These are phyloP conservation scores for Ophiostoma montium DNA, from an alignment of 2,329 filamentous ascomycete species.

Conservation along the genomic window DNA sequence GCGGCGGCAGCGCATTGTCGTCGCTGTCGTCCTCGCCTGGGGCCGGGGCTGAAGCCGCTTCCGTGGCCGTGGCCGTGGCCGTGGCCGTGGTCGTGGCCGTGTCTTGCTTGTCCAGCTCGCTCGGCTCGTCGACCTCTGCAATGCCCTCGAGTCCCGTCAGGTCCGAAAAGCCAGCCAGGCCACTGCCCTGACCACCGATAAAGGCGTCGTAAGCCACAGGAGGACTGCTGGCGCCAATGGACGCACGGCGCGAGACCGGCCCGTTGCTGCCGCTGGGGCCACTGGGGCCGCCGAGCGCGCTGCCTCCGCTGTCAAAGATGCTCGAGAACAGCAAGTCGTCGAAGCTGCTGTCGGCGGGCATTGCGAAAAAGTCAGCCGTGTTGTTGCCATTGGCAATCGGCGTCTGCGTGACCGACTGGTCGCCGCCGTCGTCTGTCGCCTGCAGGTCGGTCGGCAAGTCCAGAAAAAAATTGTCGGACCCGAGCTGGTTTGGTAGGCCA, in stretches of 20 bases:
- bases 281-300: not conserved
- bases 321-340: conserved; percentile 1
- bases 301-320: not conserved
- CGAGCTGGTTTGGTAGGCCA: not conserved
- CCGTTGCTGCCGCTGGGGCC: not conserved
- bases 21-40: conserved; percentile 11
- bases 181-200: not conserved
- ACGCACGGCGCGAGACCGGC: not conserved
- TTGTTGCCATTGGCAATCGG: conserved; percentile 3
- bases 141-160: not conserved
- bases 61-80: conserved; percentile 17
- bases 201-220: not conserved
- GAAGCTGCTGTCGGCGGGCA: not conserved
- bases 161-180: not conserved
- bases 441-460: conserved; percentile 25
- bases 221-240: not conserved
- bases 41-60: conserved; percentile 7
- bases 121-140: not conserved
- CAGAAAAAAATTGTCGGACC: not conserved
- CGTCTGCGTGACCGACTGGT: conserved; percentile 33
- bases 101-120: not conserved
- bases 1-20: conserved; percentile 29
- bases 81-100: conserved; percentile 19
- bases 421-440: conserved; percentile 28
- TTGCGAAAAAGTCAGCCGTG: not conserved